Base-by-base conservation (phyloP, 2,329 filamentous ascomycete genomes). In the Knoxdaviesia capensis region DNA sequence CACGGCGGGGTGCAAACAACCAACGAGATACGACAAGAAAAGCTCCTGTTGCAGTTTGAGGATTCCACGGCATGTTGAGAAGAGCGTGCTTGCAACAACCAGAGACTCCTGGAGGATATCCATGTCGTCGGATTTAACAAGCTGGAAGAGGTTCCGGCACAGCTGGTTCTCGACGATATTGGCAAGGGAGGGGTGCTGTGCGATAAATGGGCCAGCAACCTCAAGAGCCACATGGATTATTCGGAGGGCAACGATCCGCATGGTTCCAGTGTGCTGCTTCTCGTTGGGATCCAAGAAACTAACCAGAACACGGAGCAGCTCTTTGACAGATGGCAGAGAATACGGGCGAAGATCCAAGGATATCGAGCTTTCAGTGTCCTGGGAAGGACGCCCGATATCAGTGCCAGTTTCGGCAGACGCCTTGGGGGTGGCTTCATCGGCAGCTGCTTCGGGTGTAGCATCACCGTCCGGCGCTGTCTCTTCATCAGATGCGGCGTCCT, bases 161-260 rank as follows among this genome's bases (percentile, higher is more conserved):
- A 98, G 66, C 29, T 86, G 84, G 57, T 98, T 88, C 56, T 94
- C 86, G 1, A 90, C 90, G 43, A 98, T 71, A 5, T 72, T 75
- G 7, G 88, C 87, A 41, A 98, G 64, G 44, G 81, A 84, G 5
- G 88, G 87, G 56, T 98, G 90, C 48, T 82, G 81, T 40, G 87
- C 84, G 54, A 98, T 94, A 6, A 87, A 93, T 4, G 90, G 88
- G 0, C 90, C 90, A 2, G 90, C 86, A 44, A 98, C 88, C 59
- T 98, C 90, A 28, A 98, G 71, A 2, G 90, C 90, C 38, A 98
- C 90, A 56, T 98, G 90, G 43, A 98, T 90, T 48, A 98, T 96
- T 37, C 90, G 77, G 49, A 98, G 63, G 11, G 90, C 90, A 87
- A 98, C 98, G 36, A 98, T 85, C 50, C 88, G 76, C 80, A 96